These are phyloP conservation scores for Chlamydomonas reinhardtii DNA, from an alignment of 163 green algal genomes.

Conservation along the genomic window DNA sequence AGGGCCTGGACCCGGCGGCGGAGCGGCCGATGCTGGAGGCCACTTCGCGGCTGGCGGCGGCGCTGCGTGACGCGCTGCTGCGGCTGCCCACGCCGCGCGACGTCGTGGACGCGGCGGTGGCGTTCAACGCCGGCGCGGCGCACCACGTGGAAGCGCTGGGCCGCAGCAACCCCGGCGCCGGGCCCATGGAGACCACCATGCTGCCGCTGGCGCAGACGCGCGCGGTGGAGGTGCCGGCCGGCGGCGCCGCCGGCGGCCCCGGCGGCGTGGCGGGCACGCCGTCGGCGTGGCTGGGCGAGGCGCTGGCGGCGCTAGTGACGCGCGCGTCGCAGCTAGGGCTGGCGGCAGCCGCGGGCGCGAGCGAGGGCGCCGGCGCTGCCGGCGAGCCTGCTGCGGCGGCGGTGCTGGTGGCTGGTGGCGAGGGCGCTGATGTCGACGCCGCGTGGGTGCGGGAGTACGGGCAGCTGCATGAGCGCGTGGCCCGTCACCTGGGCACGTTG, in stretches of 20 bases:
- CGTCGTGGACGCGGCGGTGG: constrained; percentile 44
- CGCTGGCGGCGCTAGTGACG: constrained; percentile 74
- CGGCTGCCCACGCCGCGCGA: constrained; percentile 36
- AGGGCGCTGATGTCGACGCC: not conserved
- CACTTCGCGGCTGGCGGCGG: constrained; percentile 52
- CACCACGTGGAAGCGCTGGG: constrained; percentile 7
- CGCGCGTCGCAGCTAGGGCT: constrained; percentile 73
- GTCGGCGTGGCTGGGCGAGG: constrained; percentile 72
- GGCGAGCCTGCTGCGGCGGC: not conserved
- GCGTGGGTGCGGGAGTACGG: constrained; percentile 23
- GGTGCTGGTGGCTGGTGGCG: too few species aligned
- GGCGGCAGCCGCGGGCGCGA: constrained; percentile 12
- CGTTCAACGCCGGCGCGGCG: constrained; percentile 40
- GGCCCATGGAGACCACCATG: constrained; percentile 50
- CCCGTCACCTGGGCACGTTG: constrained; percentile 32
- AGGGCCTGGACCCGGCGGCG: constrained; percentile 26
- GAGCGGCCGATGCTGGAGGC: constrained; percentile 52
- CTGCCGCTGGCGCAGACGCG: constrained; percentile 74
- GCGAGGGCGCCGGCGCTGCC: not conserved
- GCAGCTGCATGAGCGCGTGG: constrained; percentile 25
- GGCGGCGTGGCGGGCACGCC: constrained; percentile 8
- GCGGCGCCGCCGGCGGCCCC: not conserved
- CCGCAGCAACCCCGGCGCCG: not conserved
- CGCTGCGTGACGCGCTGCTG: constrained; percentile 50
- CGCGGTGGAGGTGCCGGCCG: not conserved